A percentile compares a stretch with the other conserved stretches of the same genome.
Conservation (phyloP, 805 yeast genomes). For the Lachancea thermotolerans region DNA sequence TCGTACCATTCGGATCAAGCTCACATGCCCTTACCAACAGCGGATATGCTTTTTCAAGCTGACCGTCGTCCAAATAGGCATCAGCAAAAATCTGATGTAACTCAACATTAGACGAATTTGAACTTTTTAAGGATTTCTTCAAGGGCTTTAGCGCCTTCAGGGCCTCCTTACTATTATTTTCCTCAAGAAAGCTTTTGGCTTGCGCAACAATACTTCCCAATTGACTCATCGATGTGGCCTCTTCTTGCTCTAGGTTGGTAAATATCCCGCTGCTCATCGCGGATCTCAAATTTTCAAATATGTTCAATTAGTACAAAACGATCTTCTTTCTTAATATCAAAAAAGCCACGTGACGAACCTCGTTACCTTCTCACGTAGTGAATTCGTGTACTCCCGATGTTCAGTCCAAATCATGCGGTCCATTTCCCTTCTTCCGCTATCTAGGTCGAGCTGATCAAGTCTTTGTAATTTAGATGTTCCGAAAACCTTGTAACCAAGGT, state of each 20-base stretch:
- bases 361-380: slow-evolving; percentile 26
- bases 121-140: slow-evolving; percentile 21
- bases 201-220: slow-evolving; percentile 11
- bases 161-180: slow-evolving; percentile 31
- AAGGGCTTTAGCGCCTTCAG: slow-evolving; percentile 31
- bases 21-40: slow-evolving; percentile 54
- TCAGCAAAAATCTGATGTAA: slow-evolving; percentile 63
- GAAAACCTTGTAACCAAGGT: slow-evolving; percentile 47
- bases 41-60: slow-evolving; percentile 70
- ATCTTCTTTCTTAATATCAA: not conserved
- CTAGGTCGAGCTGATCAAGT: slow-evolving; percentile 70
- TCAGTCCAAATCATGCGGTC: slow-evolving; percentile 81
- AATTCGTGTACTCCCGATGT: slow-evolving; percentile 38
- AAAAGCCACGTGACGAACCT: slow-evolving; percentile 30
- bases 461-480: slow-evolving; percentile 61
- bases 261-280: slow-evolving; percentile 10
- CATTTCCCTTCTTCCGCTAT: slow-evolving; percentile 77
- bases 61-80: slow-evolving; percentile 69
- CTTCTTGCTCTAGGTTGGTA: not conserved
- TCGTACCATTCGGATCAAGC: slow-evolving; percentile 57
- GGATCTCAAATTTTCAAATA: not conserved
- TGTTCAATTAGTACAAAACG: no score
- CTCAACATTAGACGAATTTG: slow-evolving; percentile 34
- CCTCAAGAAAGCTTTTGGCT: slow-evolving; percentile 22
- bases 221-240: slow-evolving; percentile 12